These are phyloP conservation scores for Madurella fahalii DNA, from an alignment of 2,329 filamentous ascomycete species.

Conservation along the genomic window DNA sequence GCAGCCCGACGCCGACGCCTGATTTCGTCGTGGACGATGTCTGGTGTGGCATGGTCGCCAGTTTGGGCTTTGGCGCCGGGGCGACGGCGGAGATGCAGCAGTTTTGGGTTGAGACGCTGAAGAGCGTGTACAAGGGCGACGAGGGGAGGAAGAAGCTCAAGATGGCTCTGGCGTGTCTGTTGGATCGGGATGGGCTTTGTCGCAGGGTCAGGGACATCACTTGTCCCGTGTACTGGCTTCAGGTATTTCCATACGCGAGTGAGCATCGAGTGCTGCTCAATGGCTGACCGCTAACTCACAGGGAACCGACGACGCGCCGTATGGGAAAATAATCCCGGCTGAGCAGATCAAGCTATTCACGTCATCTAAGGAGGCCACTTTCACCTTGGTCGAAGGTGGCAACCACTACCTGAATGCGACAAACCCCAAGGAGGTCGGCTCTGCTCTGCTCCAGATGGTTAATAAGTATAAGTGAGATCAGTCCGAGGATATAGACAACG, in stretches of 20 bases:
- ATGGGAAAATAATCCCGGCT: slow-evolving; percentile 35
- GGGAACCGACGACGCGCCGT: slow-evolving; percentile 45
- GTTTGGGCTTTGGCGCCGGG: slow-evolving; percentile 43
- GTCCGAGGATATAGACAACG: neutral
- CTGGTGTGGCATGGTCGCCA: slow-evolving; percentile 43
- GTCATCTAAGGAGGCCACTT: slow-evolving; percentile 39
- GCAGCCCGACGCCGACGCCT: slow-evolving; percentile 35
- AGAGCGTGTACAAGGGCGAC: slow-evolving; percentile 45
- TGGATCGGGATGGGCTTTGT: slow-evolving; percentile 46
- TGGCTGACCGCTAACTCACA: slow-evolving; percentile 24
- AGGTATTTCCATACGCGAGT: slow-evolving; percentile 33
- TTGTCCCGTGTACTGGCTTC: slow-evolving; percentile 51
- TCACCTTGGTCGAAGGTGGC: slow-evolving; percentile 42
- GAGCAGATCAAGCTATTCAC: slow-evolving; percentile 52
- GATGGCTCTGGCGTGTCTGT: slow-evolving; percentile 42
- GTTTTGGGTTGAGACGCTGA: slow-evolving; percentile 46
- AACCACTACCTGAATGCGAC: slow-evolving; percentile 49
- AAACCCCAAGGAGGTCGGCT: slow-evolving; percentile 42
- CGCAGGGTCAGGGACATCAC: slow-evolving; percentile 43
- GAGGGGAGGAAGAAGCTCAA: slow-evolving; percentile 46
- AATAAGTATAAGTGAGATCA: slow-evolving; percentile 25
- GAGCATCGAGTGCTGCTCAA: neutral
- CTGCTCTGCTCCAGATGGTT: slow-evolving; percentile 43
- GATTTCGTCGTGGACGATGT: slow-evolving; percentile 46
- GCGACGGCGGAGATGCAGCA: slow-evolving; percentile 34